These are phyloP conservation scores for Fagus sylvatica DNA, from an alignment of 306 rosid genomes.

Conservation along the genomic window DNA sequence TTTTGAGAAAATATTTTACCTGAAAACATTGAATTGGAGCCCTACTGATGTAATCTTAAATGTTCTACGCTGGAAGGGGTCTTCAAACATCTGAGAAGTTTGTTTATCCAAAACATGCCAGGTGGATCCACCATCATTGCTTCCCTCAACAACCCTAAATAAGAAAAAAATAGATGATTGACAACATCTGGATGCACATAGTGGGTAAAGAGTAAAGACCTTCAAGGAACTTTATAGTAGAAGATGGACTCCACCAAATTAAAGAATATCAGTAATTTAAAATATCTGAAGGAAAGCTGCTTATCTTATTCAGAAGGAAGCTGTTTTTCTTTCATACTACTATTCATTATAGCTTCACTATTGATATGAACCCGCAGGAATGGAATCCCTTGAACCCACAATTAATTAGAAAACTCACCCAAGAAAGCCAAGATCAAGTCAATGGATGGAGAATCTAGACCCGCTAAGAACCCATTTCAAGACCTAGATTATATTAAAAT, in stretches of 20 bases:
- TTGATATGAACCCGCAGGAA: no score
- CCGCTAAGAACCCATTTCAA: no score
- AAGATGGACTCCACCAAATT: neutral
- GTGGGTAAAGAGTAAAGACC: neutral
- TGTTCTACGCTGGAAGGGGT: constrained; percentile 66
- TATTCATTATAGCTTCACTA: neutral
- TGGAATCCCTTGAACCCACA: no score
- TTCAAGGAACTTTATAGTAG: neutral
- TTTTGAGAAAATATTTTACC: constrained; percentile 38
- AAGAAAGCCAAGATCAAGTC: no score
- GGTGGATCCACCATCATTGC: constrained; percentile 66
- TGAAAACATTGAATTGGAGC: constrained; percentile 52
- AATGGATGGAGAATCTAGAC: no score
- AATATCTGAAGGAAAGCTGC: neutral
- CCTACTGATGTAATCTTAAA: constrained; percentile 47
- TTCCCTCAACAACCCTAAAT: constrained; percentile 82
- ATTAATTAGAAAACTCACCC: no score
- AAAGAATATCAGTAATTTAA: neutral
- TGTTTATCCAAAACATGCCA: constrained; percentile 77
- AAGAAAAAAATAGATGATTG: constrained; percentile 14
- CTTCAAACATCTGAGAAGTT: constrained; percentile 55
- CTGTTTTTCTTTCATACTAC: neutral
- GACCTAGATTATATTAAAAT: no score
- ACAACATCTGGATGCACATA: constrained; percentile 3
- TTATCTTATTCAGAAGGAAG: neutral